Base-by-base conservation (phyloP, 2,329 filamentous ascomycete genomes). In the Aspergillus sp. region DNA sequence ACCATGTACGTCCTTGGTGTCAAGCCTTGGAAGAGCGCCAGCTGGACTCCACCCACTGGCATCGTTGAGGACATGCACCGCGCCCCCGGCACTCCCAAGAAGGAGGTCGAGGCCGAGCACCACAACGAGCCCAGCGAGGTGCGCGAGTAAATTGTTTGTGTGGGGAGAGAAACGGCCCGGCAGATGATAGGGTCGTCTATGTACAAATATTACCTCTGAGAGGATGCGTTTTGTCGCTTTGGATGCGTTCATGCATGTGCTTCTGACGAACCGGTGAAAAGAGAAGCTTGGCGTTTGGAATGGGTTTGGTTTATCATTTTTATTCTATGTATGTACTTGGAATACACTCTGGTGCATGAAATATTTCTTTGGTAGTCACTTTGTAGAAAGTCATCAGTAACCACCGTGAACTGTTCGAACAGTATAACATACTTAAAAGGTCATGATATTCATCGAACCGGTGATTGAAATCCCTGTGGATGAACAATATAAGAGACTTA, bases 1-100 rank as follows among this genome's bases (percentile, higher is more conserved):
- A 86, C 84, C 45, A 88, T 89, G 85, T 91, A 90, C 59, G 76
- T 89, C 33, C 76, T 86, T 46, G 74, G 74, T 22, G 84, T 89
- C 16, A 81, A 75, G 58, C 85, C 87, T 0, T 82, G 82, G 73
- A 81, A 83, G 75, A 86, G 82, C 60, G 66, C 74, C 43, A 73
- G 79, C 55, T 88, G 70, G 68, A 63, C 61, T 7, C 61, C 73
- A 3, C 71, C 73, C 6, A 63, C 63, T 50, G 58, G 64, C 16
- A 63, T 69, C 46, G 50, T 69, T 46, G 53, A 53, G 22, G 65
- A 69, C 36, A 46, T 68, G 38, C 65, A 68, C 47, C 51, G 50
- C 14, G 51, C 60, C 13, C 45, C 53, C 17, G 47, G 38, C 17
- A 50, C 46, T 13, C 36, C 48, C 33, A 58, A 58, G 49, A 33